Evolutionary conservation across 2,329 filamentous ascomycete species (phyloP).

Genomic region (Cladosporium oxysporum): DNA sequence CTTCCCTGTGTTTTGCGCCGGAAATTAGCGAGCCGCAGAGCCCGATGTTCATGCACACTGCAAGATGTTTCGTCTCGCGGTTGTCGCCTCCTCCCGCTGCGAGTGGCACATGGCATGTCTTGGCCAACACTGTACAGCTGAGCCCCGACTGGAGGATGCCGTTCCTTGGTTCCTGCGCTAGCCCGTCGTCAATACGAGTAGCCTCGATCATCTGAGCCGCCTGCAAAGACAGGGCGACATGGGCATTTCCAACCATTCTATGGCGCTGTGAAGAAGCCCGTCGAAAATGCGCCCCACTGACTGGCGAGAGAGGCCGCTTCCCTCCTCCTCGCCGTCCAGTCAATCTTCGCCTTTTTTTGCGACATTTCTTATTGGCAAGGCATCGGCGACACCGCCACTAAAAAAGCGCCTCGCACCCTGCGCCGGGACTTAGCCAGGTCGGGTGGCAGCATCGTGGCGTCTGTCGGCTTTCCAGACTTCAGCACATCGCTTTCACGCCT

Average conservation of each 20-base stretch:
- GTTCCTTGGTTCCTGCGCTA: neutral
- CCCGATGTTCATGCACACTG: neutral
- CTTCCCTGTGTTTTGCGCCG: constrained; percentile 5
- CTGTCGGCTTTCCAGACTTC: neutral
- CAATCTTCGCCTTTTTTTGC: neutral
- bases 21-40: constrained; percentile 1
- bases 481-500: neutral
- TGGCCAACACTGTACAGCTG: neutral
- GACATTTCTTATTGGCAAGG: neutral
- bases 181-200: neutral
- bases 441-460: constrained; percentile 1
- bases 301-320: neutral
- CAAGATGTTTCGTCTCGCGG: neutral
- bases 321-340: neutral
- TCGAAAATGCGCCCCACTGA: neutral
- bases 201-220: neutral
- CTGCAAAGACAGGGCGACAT: neutral
- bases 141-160: neutral
- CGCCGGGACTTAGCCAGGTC: neutral
- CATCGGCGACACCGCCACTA: neutral
- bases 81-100: neutral
- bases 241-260: neutral
- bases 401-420: neutral
- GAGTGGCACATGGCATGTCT: neutral
- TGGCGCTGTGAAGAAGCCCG: neutral